phyloP scores from a whole-genome alignment of 202 grass and related monocot species.

The Digitaria exilis region DNA sequence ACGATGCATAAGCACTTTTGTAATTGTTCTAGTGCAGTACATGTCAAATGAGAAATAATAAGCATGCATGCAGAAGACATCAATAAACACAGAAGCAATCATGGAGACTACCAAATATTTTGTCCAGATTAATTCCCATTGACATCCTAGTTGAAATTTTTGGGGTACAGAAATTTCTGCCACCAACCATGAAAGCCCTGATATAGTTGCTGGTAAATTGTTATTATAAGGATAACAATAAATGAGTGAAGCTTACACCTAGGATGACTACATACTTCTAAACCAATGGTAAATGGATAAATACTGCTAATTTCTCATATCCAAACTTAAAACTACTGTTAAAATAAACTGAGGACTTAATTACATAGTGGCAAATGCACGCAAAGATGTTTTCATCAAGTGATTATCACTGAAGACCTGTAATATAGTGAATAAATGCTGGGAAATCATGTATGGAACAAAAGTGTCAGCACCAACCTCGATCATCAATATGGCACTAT shows the following conservation, averaged over 20 bases:
- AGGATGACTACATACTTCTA: not conserved
- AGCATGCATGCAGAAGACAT: not conserved
- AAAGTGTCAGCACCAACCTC: slow-evolving; percentile 68
- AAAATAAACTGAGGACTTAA: slow-evolving; percentile 1
- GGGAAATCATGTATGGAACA: not conserved
- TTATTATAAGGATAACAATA: not conserved
- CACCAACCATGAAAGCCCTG: not conserved
- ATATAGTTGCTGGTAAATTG: not conserved
- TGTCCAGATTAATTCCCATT: not conserved
- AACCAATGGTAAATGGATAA: not conserved
- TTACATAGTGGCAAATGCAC: slow-evolving; percentile 19
- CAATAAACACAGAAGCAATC: not conserved
- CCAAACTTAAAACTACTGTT: not conserved
- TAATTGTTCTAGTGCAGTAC: not conserved
- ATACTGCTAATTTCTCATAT: not conserved
- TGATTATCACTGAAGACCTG: too few relatives aligned
- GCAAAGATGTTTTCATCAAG: not conserved
- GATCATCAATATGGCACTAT: slow-evolving; percentile 94
- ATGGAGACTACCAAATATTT: not conserved
- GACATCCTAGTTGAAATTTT: not conserved
- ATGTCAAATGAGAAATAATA: not conserved
- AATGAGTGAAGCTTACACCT: not conserved
- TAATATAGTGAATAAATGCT: too few relatives aligned
- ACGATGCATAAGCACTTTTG: not conserved
- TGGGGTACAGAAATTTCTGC: not conserved